phyloP scores from a whole-genome alignment of 2,329 filamentous ascomycete species.

The Amylocarpus encephaloides region DNA sequence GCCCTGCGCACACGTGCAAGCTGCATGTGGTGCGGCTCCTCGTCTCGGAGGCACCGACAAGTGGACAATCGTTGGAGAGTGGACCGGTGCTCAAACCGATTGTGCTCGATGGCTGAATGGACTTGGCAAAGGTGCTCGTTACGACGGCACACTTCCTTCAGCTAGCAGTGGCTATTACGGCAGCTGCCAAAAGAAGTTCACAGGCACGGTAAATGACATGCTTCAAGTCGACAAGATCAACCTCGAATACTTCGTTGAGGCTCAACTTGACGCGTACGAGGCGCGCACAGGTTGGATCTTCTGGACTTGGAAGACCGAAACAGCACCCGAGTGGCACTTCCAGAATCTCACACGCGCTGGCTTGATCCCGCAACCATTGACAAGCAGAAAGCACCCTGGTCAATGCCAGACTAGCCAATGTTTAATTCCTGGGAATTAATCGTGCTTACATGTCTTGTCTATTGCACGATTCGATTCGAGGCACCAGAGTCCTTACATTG shows the following conservation, averaged over 20 bases:
- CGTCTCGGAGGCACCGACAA: slow-evolving; percentile 30
- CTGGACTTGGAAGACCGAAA: slow-evolving; percentile 39
- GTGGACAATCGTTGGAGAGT: slow-evolving; percentile 38
- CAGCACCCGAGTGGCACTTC: slow-evolving; percentile 37
- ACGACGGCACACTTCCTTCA: slow-evolving; percentile 35
- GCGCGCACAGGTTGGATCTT: slow-evolving; percentile 36
- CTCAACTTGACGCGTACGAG: slow-evolving; percentile 39
- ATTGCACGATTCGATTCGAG: too few species aligned
- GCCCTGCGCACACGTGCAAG: slow-evolving; percentile 35
- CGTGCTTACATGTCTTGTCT: background rate
- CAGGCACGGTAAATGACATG: slow-evolving; percentile 39
- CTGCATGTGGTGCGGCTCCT: slow-evolving; percentile 35
- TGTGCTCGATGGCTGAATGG: slow-evolving; percentile 46
- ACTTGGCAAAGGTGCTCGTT: slow-evolving; percentile 52
- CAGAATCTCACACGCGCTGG: slow-evolving; percentile 35
- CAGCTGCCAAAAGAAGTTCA: slow-evolving; percentile 37
- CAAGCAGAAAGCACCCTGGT: slow-evolving; percentile 22
- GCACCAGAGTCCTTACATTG: too few species aligned
- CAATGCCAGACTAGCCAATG: slow-evolving; percentile 27
- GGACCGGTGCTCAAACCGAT: slow-evolving; percentile 38
- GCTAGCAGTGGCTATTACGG: slow-evolving; percentile 29
- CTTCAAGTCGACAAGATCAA: slow-evolving; percentile 33
- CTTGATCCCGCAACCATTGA: slow-evolving; percentile 35
- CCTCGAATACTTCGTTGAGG: slow-evolving; percentile 37
- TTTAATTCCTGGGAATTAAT: slow-evolving; percentile 25